Conservation (phyloP, 768 basidiomycete genomes). For the Kwoniella pini region DNA sequence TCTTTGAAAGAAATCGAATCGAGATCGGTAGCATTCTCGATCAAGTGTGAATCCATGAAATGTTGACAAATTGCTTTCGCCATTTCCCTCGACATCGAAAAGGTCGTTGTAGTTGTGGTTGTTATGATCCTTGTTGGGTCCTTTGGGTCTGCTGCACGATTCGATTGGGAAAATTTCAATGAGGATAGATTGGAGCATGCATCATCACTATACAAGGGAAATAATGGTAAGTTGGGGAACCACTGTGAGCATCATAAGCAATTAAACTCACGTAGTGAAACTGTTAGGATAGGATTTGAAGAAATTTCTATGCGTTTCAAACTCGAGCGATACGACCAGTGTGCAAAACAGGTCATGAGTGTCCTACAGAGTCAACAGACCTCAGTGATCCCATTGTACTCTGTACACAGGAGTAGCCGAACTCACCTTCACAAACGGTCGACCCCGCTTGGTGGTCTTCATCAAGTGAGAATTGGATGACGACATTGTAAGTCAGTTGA, state of each 20-base stretch:
- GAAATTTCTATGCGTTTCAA: conserved; percentile 88
- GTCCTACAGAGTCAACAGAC: too few species aligned
- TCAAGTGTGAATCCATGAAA: conserved; percentile 97
- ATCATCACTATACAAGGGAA: conserved; percentile 68
- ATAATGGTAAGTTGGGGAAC: conserved; percentile 2
- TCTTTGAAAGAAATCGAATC: conserved; percentile 91
- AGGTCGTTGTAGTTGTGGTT: conserved; percentile 98
- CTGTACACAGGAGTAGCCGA: too few species aligned
- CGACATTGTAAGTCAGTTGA: conserved; percentile 17
- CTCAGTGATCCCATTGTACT: too few species aligned
- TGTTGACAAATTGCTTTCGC: conserved; percentile 99
- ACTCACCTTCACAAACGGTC: conserved; percentile 85
- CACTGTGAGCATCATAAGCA: too few species aligned
- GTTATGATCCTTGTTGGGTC: conserved; percentile 98
- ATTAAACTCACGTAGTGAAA: conserved; percentile 79
- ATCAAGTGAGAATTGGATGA: conserved; percentile 88
- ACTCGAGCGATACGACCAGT: conserved; percentile 86
- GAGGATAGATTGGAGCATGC: conserved; percentile 89
- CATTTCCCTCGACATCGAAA: conserved; percentile 99
- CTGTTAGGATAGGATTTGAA: conserved; percentile 93
- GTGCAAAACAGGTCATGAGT: conserved; percentile 98
- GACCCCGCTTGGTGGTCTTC: conserved; percentile 95
- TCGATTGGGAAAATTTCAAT: conserved; percentile 98
- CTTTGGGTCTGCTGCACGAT: conserved; percentile 95
- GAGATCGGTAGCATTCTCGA: conserved; percentile 93